Evolutionary conservation across 768 basidiomycete genomes (phyloP).

Genomic region (Podaxis mareebaensis): DNA sequence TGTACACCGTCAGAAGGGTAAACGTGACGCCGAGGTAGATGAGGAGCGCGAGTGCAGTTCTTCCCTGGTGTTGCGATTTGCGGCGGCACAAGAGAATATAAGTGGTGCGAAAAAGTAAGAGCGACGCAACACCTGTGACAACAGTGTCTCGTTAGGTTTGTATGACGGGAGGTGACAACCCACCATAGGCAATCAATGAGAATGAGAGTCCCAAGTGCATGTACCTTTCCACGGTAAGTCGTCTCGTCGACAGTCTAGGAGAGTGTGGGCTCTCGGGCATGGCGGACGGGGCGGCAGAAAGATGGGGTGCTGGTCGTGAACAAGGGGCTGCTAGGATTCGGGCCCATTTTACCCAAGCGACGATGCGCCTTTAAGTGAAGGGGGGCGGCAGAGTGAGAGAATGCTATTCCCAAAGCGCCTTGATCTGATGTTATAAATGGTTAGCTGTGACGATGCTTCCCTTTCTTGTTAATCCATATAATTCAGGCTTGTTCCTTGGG

Average conservation of each 20-base stretch:
- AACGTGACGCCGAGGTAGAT: not conserved
- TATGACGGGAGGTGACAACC: not conserved
- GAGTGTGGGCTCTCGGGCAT: not conserved
- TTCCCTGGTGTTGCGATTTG: not conserved
- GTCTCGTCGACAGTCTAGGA: no score
- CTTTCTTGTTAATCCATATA: no score
- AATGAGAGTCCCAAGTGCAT: not conserved
- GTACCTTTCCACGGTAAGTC: not conserved
- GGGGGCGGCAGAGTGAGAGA: not conserved
- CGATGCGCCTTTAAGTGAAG: not conserved
- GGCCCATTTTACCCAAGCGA: not conserved
- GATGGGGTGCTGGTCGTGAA: not conserved
- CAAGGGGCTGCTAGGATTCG: not conserved
- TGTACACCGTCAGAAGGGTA: not conserved
- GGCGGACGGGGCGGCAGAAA: no score
- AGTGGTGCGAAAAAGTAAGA: not conserved
- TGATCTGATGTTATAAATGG: no score
- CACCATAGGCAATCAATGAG: not conserved
- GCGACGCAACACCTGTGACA: not conserved
- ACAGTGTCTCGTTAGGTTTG: not conserved
- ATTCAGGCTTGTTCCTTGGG: no score
- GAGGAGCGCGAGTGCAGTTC: not conserved
- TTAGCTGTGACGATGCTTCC: no score
- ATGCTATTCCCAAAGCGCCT: no score
- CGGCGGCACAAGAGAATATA: not conserved